Base-by-base conservation (phyloP, 768 basidiomycete species). In the Trametes punicea region DNA sequence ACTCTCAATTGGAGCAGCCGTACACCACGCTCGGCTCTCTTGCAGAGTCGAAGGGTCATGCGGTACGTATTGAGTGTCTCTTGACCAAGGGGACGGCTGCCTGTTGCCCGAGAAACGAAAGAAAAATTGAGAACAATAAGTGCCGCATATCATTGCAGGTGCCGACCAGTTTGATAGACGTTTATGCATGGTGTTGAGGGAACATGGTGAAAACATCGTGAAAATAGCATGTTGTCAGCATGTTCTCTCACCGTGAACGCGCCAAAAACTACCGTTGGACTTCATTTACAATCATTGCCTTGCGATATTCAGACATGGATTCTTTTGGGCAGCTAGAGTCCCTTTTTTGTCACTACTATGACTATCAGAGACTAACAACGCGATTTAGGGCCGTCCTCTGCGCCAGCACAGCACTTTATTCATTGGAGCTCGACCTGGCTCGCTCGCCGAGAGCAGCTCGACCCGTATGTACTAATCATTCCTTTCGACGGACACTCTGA, bases 21-120 rank as follows among this genome's bases (percentile, higher is more conserved):
- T 20, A 57, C 9, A 64, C 64, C 9, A 67, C 67, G 5, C 65
- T 69, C 25, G 69, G 67, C 26, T 59, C 65, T 16, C 59, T 70
- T 16, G 65, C 61, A 27, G 63, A 61, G 30, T 34, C 56, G 20
- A 60, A 62, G 45, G 60, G 58, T 6, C 38, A 55, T 9, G 46
- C 51, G 26, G 57, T 58, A 44, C 46, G 60, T 61, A 29, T 20
- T 16, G 6, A 20, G 7, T 36, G 10, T n/a, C 7, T 25, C 23
- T 38, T 18, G 36, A 39, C 7, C 16, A 31, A 7, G 3, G n/a
- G 16, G 8, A 13, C 7, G n/a, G n/a, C 16, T 27, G 31, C 9
- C 15, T 26, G 15, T 27, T 20, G 10, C 25, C 41, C 13, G 18
- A 31, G 23, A 40, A 31, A 20, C 21, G 20, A 31, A 11, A 4